phyloP scores from a whole-genome alignment of 169 alveolate genomes.

The Cryptosporidium xiaoi region DNA sequence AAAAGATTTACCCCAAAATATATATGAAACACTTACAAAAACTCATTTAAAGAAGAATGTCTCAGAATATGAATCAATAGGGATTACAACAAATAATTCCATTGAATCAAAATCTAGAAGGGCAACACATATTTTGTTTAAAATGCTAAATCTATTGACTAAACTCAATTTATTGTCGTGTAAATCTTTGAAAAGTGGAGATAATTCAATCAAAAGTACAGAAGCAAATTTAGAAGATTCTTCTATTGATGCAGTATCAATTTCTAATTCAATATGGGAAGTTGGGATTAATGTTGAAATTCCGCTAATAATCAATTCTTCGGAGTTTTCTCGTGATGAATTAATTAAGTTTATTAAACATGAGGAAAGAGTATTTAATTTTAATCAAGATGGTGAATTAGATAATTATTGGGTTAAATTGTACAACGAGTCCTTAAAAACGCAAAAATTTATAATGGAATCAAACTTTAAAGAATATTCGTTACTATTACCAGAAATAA shows the following conservation, averaged over 20 bases:
- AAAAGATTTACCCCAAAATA: conserved; percentile 35
- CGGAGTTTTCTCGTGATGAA: neutral
- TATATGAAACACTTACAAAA: conserved; percentile 56
- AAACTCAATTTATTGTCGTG: conserved; percentile 12
- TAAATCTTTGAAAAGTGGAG: neutral
- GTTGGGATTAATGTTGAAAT: conserved; percentile 1
- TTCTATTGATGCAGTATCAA: conserved; percentile 15
- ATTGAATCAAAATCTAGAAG: conserved; percentile 30
- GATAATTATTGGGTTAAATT: conserved; percentile 37
- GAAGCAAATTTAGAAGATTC: neutral
- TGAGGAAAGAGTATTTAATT: neutral
- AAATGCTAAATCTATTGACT: conserved; percentile 9
- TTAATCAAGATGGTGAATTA: conserved; percentile 8
- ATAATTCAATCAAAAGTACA: neutral
- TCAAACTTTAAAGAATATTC: neutral
- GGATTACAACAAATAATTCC: neutral
- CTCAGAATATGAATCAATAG: neutral
- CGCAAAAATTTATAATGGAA: conserved; percentile 12
- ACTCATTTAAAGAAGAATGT: conserved; percentile 10
- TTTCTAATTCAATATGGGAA: conserved; percentile 21
- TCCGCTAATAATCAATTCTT: conserved; percentile 18
- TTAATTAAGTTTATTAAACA: conserved; percentile 29
- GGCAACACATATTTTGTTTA: conserved; percentile 15
- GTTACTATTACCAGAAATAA: conserved; percentile 22
- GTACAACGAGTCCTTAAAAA: conserved; percentile 19